Evolutionary conservation across 345 rosid genomes (phyloP).

Genomic region (Moricandia moricandioides): DNA sequence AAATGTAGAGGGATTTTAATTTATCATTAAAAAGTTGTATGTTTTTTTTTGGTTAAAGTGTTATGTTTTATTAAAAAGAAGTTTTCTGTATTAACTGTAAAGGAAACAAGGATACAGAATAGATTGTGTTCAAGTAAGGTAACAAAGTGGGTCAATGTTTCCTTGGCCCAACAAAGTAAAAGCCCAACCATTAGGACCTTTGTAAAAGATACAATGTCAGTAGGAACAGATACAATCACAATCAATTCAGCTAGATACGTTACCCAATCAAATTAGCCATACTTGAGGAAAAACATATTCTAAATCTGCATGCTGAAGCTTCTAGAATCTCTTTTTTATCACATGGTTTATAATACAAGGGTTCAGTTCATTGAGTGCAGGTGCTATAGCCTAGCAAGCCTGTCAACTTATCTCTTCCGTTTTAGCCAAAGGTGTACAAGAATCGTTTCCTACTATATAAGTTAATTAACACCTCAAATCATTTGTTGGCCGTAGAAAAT

Average conservation of each 20-base stretch:
- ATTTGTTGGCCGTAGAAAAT: background rate
- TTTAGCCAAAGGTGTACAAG: background rate
- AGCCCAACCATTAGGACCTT: background rate
- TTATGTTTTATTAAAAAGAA: too few species aligned
- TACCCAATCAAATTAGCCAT: background rate
- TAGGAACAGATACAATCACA: background rate
- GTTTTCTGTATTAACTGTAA: too few species aligned
- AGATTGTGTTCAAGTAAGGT: background rate
- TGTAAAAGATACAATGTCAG: background rate
- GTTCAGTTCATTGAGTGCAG: slow-evolving; percentile 76
- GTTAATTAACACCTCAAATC: background rate
- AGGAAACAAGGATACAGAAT: background rate
- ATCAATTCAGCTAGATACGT: background rate
- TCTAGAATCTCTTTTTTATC: slow-evolving; percentile 43
- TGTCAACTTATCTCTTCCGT: slow-evolving; percentile 64
- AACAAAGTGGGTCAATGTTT: background rate
- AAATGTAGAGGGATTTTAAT: background rate
- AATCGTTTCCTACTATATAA: background rate
- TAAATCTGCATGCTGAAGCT: background rate
- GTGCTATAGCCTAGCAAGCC: slow-evolving; percentile 56
- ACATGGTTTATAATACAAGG: slow-evolving; percentile 91
- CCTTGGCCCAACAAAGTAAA: background rate
- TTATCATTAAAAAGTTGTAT: too few species aligned
- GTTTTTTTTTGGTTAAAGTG: too few species aligned
- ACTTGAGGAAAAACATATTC: background rate